These are phyloP conservation scores for Astragalus membranaceus DNA, from an alignment of 306 rosid species.

Conservation along the genomic window DNA sequence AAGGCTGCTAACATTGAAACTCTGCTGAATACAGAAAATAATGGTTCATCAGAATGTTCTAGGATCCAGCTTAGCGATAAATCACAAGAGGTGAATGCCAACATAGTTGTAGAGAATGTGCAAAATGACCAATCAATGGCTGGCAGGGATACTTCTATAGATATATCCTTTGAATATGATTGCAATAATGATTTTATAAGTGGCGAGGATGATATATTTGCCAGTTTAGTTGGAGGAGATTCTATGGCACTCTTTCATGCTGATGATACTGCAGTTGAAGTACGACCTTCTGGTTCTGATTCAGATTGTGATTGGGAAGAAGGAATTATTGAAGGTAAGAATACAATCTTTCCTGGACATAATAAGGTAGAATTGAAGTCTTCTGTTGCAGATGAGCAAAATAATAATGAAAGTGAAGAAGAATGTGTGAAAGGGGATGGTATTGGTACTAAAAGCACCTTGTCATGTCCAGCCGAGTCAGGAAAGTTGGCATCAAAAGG, in stretches of 20 bases:
- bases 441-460: conserved; percentile 35
- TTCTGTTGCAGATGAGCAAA: conserved; percentile 18
- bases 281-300: conserved; percentile 34
- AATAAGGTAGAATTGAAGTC: conserved; percentile 18
- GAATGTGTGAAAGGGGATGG: conserved; percentile 84
- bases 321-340: conserved; percentile 36
- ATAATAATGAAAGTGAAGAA: conserved; percentile 55
- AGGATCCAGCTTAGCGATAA: conserved; percentile 25
- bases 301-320: conserved; percentile 76
- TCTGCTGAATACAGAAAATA: conserved; percentile 21
- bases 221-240: conserved; percentile 60
- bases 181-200: conserved; percentile 31
- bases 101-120: conserved; percentile 29
- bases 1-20: conserved; percentile 21
- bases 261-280: conserved; percentile 28
- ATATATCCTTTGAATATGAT: conserved; percentile 59
- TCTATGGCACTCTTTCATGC: conserved; percentile 28
- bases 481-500: conserved; percentile 52
- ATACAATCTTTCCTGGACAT: conserved; percentile 21
- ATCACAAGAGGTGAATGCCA: conserved; percentile 24
- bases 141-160: conserved; percentile 43
- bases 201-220: conserved; percentile 68
- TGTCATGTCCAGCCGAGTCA: conserved; percentile 19
- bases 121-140: conserved; percentile 27
- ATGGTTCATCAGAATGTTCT: conserved; percentile 28